Evolutionary conservation across 306 rosid species (phyloP).

Genomic region (Sophora flavescens): DNA sequence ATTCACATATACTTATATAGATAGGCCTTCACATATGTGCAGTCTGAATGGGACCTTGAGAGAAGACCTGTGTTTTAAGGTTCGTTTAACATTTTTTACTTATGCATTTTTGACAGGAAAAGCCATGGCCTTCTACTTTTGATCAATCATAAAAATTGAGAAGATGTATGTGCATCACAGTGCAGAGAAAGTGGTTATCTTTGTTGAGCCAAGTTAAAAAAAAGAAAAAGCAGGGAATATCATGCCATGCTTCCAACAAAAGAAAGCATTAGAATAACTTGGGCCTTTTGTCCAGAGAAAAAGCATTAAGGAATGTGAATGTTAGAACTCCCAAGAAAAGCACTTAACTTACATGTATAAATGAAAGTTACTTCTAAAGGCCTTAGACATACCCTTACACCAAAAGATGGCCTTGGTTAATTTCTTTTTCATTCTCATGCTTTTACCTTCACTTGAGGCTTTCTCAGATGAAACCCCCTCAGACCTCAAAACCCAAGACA

Average conservation of each 20-base stretch:
- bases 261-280: constrained; percentile 75
- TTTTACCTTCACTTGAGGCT: constrained; percentile 51
- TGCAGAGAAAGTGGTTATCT: constrained; percentile 34
- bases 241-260: constrained; percentile 51
- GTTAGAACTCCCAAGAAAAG: constrained; percentile 44
- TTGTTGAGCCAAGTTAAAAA: constrained; percentile 38
- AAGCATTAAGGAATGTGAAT: constrained; percentile 59
- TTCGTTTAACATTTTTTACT: neutral
- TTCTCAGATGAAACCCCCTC: constrained; percentile 51
- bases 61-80: constrained; percentile 16
- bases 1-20: constrained; percentile 2
- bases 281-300: constrained; percentile 50
- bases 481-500: constrained; percentile 54
- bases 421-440: constrained; percentile 56
- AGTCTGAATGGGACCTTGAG: constrained; percentile 4
- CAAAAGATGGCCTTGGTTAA: constrained; percentile 57
- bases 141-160: constrained; percentile 35
- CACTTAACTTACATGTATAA: constrained; percentile 48
- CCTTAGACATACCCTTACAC: constrained; percentile 41
- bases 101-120: neutral
- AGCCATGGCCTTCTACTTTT: constrained; percentile 3
- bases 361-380: constrained; percentile 41
- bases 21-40: constrained; percentile 5
- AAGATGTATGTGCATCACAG: constrained; percentile 9
- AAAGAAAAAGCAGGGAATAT: constrained; percentile 51